Percentiles rank a stretch among this genome's conserved stretches.
Conservation (phyloP, 148 eudicot species). For the Fagopyrum homotropicum region DNA sequence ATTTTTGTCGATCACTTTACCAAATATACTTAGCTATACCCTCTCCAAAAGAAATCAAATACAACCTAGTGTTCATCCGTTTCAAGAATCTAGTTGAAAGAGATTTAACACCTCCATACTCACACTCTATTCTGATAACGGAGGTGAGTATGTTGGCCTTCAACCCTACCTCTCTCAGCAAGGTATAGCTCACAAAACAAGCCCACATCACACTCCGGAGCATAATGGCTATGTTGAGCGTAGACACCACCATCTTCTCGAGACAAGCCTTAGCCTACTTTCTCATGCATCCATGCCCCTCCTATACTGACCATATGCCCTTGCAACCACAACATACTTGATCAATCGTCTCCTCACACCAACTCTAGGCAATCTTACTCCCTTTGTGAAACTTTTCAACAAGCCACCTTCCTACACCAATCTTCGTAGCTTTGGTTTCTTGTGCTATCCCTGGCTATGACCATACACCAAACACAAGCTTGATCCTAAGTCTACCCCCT, state of each 20-base stretch:
- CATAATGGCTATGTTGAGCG: too few relatives aligned
- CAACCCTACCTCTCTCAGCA: too few relatives aligned
- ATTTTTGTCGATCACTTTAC: too few relatives aligned
- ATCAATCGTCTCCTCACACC: background rate
- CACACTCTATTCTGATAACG: too few relatives aligned
- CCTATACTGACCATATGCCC: background rate
- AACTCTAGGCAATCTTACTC: background rate
- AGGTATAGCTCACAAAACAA: too few relatives aligned
- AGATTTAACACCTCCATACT: too few relatives aligned
- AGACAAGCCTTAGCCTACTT: background rate
- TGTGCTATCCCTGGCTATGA: background rate
- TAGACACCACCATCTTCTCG: background rate
- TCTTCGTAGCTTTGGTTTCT: background rate
- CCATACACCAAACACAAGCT: background rate
- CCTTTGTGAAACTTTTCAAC: background rate
- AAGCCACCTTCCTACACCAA: background rate
- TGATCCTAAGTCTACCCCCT: background rate
- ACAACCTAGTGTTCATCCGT: too few relatives aligned
- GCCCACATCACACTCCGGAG: too few relatives aligned
- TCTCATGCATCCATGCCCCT: background rate
- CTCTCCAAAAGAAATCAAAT: too few relatives aligned
- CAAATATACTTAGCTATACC: too few relatives aligned
- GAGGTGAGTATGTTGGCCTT: too few relatives aligned
- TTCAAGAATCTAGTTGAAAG: too few relatives aligned
- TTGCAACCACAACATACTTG: background rate